Base-by-base conservation (phyloP, 495 filamentous ascomycete species). In the Tuber melanosporum region DNA sequence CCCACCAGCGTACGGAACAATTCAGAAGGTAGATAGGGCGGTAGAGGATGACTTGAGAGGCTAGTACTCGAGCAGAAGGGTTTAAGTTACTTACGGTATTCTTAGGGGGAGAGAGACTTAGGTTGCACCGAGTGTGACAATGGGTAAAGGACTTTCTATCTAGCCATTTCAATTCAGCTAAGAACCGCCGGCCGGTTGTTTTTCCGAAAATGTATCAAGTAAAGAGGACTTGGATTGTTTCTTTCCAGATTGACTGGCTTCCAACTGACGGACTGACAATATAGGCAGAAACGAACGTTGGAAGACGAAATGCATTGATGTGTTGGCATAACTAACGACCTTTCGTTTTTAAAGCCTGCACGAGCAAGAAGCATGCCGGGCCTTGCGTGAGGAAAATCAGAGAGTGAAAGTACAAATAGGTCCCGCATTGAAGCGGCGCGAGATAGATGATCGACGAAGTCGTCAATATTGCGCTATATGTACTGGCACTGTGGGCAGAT, bases 241-340 rank as follows among this genome's bases (percentile, higher is more conserved):
- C 69, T 72, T 73, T 76, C 73, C 62, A 76, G 77, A 80, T 79
- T 75, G 71, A 80, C 57, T 69, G 81, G 80, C 76, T 81, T 81
- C 79, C 57, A 76, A 76, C n/a, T 66, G 57, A 15, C 57, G 32
- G 26, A 66, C 79, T 82, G 75, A 77, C 76, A 82, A 82, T 82
- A 82, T 82, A 82, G 80, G 76, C 81, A 71, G 80, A 82, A 82
- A 80, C 80, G 69, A 82, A 80, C 10, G 26, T 74, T 80, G 74
- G 73, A 75, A 76, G 77, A 80, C 46, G 73, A 66, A 66, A 76
- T 82, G 81, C 81, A 82, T 49, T 82, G 81, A 82, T 82, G 81
- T 78, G 81, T 79, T 82, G 81, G 80, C 81, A 82, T 81, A 78
- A 45, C 76, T 77, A 74, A 80, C 73, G 71, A 49, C 78, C 73